Conservation (phyloP, 2,329 filamentous ascomycete species). For the Pseudogymnoascus sp. region DNA sequence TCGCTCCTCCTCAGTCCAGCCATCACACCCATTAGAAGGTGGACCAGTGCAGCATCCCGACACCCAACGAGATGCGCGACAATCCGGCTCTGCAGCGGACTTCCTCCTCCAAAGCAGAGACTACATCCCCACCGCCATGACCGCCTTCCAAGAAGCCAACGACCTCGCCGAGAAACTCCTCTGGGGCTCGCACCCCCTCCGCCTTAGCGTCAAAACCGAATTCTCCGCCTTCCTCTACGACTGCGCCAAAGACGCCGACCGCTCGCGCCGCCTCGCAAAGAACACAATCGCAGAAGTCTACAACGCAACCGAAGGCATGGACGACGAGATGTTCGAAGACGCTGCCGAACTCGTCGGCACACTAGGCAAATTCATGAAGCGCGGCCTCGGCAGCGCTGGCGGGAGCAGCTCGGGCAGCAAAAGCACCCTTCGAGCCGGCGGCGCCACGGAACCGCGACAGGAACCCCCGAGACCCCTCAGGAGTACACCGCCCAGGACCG, state of each 20-base stretch:
- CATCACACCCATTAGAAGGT: slow-evolving; percentile 28
- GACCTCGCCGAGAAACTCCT: slow-evolving; percentile 67
- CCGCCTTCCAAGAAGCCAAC: slow-evolving; percentile 73
- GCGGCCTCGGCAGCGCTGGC: slow-evolving; percentile 37
- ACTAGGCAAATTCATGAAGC: slow-evolving; percentile 80
- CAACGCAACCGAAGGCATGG: slow-evolving; percentile 82
- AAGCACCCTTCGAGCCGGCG: background rate
- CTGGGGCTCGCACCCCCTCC: slow-evolving; percentile 81
- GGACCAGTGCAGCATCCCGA: slow-evolving; percentile 39
- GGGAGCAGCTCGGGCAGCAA: slow-evolving; percentile 10
- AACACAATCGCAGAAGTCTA: slow-evolving; percentile 86
- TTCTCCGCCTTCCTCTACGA: slow-evolving; percentile 91
- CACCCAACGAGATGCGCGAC: slow-evolving; percentile 33
- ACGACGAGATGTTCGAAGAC: slow-evolving; percentile 91
- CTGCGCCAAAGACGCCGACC: slow-evolving; percentile 74
- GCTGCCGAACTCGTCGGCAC: slow-evolving; percentile 82
- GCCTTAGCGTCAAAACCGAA: slow-evolving; percentile 84
- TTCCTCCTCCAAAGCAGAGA: slow-evolving; percentile 74
- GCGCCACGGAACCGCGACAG: background rate
- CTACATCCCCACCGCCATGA: slow-evolving; percentile 74
- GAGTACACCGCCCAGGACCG: background rate
- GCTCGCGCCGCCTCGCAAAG: slow-evolving; percentile 68
- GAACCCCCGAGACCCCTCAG: background rate
- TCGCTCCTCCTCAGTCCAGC: slow-evolving; percentile 26
- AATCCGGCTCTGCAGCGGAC: slow-evolving; percentile 46